Evolutionary conservation across 305 asterid genomes (phyloP).

Genomic region (Stenogyne calaminthoides): DNA sequence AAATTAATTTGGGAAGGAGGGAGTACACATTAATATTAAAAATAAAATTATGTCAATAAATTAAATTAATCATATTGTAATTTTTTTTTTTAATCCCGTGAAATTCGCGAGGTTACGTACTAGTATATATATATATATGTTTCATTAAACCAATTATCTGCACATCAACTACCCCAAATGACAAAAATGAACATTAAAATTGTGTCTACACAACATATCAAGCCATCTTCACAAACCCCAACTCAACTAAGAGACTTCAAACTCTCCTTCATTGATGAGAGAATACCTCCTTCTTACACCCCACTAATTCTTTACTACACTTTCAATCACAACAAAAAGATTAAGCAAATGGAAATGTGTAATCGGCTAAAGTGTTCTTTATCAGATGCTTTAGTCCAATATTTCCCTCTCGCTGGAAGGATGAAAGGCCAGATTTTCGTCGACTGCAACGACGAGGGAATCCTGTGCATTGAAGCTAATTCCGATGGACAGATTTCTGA

Average conservation of each 20-base stretch:
- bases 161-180: no score
- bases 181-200: slow-evolving; percentile 35
- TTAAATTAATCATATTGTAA: no score
- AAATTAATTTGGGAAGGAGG: no score
- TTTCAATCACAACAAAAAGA: slow-evolving; percentile 1
- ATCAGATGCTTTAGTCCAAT: slow-evolving; percentile 37
- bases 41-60: no score
- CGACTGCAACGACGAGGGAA: slow-evolving; percentile 51
- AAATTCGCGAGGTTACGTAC: no score
- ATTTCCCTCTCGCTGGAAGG: slow-evolving; percentile 54
- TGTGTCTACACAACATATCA: slow-evolving; percentile 30
- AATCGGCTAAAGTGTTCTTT: slow-evolving; percentile 37
- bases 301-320: slow-evolving; percentile 50
- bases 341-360: slow-evolving; percentile 27
- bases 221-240: slow-evolving; percentile 50
- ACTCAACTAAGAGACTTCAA: slow-evolving; percentile 36
- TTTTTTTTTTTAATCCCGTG: no score
- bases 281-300: slow-evolving; percentile 40
- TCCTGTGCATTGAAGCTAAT: slow-evolving; percentile 34
- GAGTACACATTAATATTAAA: no score
- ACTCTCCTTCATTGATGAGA: slow-evolving; percentile 52
- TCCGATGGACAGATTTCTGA: slow-evolving; percentile 29
- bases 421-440: slow-evolving; percentile 39
- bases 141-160: no score
- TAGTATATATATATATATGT: no score